phyloP scores from a whole-genome alignment of 75 land plant species.

The Sequoia sempervirens region DNA sequence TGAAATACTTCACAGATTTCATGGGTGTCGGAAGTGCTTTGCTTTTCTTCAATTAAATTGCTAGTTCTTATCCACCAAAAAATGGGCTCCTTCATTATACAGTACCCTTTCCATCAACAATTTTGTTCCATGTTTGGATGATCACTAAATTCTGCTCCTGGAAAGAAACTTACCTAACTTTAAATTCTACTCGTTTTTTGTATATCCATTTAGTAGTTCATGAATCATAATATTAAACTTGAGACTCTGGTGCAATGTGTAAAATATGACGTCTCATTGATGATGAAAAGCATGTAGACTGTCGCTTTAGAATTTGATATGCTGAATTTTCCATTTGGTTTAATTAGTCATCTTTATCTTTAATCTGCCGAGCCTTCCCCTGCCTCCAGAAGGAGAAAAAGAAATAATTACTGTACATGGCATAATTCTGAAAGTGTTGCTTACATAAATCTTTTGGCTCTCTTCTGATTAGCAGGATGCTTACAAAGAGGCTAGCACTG shows the following conservation, averaged over 20 bases:
- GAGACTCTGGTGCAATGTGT: not conserved
- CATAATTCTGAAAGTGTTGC: not conserved
- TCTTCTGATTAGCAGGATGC: conserved; percentile 52
- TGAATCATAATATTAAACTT: not conserved
- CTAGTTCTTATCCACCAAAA: not conserved
- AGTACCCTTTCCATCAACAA: not conserved
- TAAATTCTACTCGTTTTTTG: not conserved
- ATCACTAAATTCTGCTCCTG: not conserved
- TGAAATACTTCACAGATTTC: not conserved
- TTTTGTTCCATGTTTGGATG: not conserved
- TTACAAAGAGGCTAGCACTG: conserved; percentile 30
- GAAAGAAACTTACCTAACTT: not conserved
- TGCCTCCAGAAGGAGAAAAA: not conserved
- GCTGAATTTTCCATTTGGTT: not conserved
- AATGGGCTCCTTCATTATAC: not conserved
- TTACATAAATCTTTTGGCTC: not conserved
- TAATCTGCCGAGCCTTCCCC: not conserved
- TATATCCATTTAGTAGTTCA: not conserved
- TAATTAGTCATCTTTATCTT: not conserved
- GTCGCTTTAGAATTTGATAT: not conserved
- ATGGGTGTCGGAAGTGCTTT: not conserved
- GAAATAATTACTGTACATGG: not conserved
- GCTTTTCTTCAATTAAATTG: not conserved
- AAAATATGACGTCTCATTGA: not conserved
- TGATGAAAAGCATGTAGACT: not conserved